phyloP scores from a whole-genome alignment of 148 eudicot species.

The Simmondsia chinensis region DNA sequence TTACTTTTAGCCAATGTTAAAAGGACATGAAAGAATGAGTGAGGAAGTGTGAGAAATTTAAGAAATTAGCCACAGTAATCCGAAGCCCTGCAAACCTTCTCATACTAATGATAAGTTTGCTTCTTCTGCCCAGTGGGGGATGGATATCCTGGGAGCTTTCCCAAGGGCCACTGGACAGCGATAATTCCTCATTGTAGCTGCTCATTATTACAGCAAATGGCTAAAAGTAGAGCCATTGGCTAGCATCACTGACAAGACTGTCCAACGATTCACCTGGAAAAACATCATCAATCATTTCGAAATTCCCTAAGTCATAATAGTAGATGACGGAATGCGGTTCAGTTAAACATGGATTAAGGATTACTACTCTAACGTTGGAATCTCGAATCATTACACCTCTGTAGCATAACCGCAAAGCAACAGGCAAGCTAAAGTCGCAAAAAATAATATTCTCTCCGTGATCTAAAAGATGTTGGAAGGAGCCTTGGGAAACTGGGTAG shows the following conservation, averaged over 20 bases:
- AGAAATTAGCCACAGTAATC: neutral
- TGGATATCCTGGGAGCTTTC: neutral
- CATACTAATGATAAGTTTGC: neutral
- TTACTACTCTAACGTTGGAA: neutral
- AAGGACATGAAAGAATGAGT: neutral
- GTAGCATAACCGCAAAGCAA: neutral
- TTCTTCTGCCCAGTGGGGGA: neutral
- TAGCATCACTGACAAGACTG: neutral
- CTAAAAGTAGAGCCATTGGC: neutral
- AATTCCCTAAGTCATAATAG: neutral
- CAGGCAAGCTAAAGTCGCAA: neutral
- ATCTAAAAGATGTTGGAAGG: too few species aligned
- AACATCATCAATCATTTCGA: neutral
- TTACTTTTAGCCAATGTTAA: neutral
- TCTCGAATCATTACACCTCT: neutral
- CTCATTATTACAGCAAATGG: constrained; percentile 5
- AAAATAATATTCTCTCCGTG: too few species aligned
- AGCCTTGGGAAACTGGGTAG: too few species aligned
- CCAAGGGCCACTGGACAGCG: neutral
- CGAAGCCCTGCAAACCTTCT: neutral
- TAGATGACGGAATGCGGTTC: neutral
- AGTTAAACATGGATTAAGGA: neutral
- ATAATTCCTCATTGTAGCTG: neutral
- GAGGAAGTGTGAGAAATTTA: neutral
- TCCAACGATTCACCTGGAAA: neutral